phyloP scores from a whole-genome alignment of 768 basidiomycete genomes.

The Pleurotus giganteus region DNA sequence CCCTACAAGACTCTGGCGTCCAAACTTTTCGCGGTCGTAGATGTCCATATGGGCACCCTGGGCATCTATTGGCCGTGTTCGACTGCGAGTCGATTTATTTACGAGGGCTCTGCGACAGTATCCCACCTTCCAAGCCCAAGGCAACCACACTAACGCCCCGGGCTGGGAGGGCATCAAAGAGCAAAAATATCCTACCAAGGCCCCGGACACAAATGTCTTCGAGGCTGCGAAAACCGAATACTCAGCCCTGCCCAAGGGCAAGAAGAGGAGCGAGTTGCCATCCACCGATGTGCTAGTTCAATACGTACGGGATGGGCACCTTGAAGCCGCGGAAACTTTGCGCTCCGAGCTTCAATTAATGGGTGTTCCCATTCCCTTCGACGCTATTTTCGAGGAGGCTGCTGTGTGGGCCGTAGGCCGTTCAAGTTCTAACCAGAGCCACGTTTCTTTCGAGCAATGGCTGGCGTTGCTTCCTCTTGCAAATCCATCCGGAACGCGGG shows the following conservation, averaged over 20 bases:
- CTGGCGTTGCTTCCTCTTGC: constrained; percentile 39
- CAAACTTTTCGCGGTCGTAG: background rate
- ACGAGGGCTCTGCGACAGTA: background rate
- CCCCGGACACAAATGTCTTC: constrained; percentile 12
- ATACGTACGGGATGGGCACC: constrained; percentile 27
- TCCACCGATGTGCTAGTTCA: constrained; percentile 16
- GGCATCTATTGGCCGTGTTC: constrained; percentile 1
- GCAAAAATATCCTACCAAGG: background rate
- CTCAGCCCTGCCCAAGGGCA: background rate
- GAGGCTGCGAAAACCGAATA: constrained; percentile 9
- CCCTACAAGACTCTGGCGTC: too few relatives aligned
- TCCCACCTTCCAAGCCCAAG: background rate
- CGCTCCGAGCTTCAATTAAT: constrained; percentile 37
- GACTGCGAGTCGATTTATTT: background rate
- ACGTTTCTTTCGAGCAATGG: constrained; percentile 36
- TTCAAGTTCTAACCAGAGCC: constrained; percentile 16
- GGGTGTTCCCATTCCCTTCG: constrained; percentile 33
- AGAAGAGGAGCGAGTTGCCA: constrained; percentile 10
- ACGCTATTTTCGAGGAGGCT: constrained; percentile 33
- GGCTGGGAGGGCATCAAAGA: constrained; percentile 8
- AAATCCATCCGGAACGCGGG: constrained; percentile 10
- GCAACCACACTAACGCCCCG: constrained; percentile 4
- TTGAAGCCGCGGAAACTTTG: constrained; percentile 29
- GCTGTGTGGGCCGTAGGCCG: constrained; percentile 30
- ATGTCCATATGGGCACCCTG: constrained; percentile 11